Percentiles rank a stretch among this genome's conserved stretches.
Conservation (phyloP, 371 early-diverging fungal species). For the Rhizopus microsporus region DNA sequence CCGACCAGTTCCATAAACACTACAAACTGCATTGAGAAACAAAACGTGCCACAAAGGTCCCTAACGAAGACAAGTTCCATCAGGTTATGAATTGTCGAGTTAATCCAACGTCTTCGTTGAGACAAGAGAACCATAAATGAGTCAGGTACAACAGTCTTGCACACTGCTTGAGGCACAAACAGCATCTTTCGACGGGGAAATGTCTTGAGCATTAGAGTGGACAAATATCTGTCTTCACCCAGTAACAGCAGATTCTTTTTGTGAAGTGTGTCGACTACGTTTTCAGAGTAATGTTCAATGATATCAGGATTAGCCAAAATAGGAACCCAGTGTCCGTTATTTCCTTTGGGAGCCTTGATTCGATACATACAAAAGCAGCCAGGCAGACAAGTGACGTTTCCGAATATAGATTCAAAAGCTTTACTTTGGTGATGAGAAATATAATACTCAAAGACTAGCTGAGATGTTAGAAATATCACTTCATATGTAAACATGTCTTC, state of each 20-base stretch:
- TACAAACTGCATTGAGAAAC: conserved; percentile 99
- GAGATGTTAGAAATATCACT: neutral
- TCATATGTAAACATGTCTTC: neutral
- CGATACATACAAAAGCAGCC: conserved; percentile 98
- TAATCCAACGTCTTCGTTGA: conserved; percentile 99
- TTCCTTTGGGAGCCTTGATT: conserved; percentile 80
- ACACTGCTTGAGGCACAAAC: conserved; percentile 96
- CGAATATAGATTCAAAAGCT: conserved; percentile 95
- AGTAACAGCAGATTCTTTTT: conserved; percentile 97
- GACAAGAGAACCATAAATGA: conserved; percentile 92
- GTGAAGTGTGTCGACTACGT: conserved; percentile 97
- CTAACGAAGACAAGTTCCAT: conserved; percentile 93
- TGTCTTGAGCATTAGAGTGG: conserved; percentile 96
- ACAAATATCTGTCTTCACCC: conserved; percentile 98
- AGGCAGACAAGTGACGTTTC: conserved; percentile 95
- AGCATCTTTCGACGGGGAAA: conserved; percentile 97
- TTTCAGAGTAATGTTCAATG: conserved; percentile 95
- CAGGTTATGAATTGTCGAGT: conserved; percentile 98
- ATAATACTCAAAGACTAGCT: conserved; percentile 60
- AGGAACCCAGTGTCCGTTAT: conserved; percentile 81
- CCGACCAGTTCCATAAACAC: conserved; percentile 98
- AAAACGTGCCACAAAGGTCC: conserved; percentile 98
- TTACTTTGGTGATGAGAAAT: conserved; percentile 93
- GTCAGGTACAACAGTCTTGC: conserved; percentile 97
- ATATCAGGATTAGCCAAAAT: conserved; percentile 92